Percentiles rank a stretch among this genome's conserved stretches.
Conservation (phyloP, 768 basidiomycete species). For the Naganishia vishniacii region DNA sequence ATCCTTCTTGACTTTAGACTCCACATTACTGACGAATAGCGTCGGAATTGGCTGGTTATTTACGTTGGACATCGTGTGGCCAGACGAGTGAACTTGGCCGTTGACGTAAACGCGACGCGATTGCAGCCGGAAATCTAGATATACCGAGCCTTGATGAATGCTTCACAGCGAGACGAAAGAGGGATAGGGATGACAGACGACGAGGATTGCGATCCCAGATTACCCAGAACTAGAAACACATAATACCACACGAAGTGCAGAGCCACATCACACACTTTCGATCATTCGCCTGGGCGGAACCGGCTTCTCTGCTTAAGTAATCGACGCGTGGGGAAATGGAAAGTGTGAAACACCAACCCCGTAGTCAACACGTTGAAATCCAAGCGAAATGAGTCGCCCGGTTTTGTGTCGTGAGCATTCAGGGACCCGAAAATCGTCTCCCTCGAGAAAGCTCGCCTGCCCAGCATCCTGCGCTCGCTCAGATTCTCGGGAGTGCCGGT, state of each 20-base stretch:
- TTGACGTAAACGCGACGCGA: not conserved
- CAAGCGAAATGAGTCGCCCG: not conserved
- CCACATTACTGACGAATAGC: slow-evolving; percentile 87
- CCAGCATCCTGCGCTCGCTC: no score
- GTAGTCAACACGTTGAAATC: not conserved
- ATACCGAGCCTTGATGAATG: not conserved
- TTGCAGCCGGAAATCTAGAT: not conserved
- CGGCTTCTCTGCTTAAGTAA: not conserved
- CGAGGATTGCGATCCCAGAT: no score
- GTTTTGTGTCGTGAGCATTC: not conserved
- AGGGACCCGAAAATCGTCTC: no score
- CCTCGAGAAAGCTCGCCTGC: no score
- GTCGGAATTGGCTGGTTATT: slow-evolving; percentile 73
- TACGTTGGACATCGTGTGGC: slow-evolving; percentile 35
- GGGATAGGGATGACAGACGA: no score
- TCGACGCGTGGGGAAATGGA: not conserved
- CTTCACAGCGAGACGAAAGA: no score
- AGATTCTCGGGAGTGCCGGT: no score
- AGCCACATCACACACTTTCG: no score
- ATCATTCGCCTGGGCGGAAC: not conserved
- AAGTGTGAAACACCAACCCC: not conserved
- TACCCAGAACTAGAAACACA: no score
- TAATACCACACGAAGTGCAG: no score
- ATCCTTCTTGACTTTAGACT: slow-evolving; percentile 84
- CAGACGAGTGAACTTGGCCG: slow-evolving; percentile 28